Percentiles rank a stretch among this genome's conserved stretches.
These are phyloP conservation scores for Colletotrichum melonis DNA, from an alignment of 2,329 filamentous ascomycete species.

Conservation along the genomic window DNA sequence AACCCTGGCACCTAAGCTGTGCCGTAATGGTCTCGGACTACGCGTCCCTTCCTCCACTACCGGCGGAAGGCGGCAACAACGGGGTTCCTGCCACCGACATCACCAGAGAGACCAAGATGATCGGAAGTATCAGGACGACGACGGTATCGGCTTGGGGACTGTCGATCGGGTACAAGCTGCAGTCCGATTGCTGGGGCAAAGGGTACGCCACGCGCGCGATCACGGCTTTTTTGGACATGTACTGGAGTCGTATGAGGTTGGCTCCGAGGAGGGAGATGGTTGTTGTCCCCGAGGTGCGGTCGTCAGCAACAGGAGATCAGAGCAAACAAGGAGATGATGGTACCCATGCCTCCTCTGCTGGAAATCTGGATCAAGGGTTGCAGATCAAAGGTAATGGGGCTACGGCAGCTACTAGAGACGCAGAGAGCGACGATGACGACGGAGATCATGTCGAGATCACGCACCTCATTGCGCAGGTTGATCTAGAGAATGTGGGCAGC, in stretches of 20 bases:
- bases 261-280: not conserved
- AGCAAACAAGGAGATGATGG: not conserved
- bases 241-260: not conserved
- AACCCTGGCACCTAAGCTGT: conserved; percentile 8
- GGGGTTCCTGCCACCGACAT: not conserved
- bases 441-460: not conserved
- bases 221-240: not conserved
- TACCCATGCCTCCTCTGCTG: not conserved
- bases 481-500: conserved; percentile 1
- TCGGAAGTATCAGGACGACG: conserved; percentile 6
- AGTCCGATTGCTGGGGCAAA: conserved; percentile 14
- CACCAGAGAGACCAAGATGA: not conserved
- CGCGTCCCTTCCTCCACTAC: too few species aligned
- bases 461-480: conserved; percentile 16
- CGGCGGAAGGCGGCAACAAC: not conserved
- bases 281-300: not conserved
- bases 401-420: not conserved
- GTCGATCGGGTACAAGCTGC: conserved; percentile 14
- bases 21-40: conserved; percentile 1
- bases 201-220: conserved; percentile 19
- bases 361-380: too few species aligned
- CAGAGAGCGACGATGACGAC: not conserved
- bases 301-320: too few species aligned
- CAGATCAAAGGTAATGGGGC: not conserved
- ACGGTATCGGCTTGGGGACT: not conserved